Evolutionary conservation across 169 alveolate species (phyloP).

Genomic region (Cryptosporidium xiaoi): DNA sequence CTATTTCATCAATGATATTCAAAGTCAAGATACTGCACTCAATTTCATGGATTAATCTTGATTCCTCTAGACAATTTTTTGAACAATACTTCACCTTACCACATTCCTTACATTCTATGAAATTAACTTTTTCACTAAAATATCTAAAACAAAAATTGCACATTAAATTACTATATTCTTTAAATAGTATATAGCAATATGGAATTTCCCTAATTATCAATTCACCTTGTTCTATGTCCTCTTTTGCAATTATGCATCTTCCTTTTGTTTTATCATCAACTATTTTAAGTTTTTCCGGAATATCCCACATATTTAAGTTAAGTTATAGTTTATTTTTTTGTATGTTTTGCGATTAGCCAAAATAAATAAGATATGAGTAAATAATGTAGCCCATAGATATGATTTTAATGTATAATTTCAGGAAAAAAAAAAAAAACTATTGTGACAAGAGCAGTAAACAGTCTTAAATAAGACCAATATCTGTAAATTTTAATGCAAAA

Average conservation of each 20-base stretch:
- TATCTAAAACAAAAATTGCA: constrained; percentile 46
- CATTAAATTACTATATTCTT: neutral
- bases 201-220: constrained; percentile 19
- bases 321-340: too few species aligned
- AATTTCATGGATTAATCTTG: constrained; percentile 1
- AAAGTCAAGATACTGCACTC: constrained; percentile 30
- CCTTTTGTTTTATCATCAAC: constrained; percentile 16
- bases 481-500: too few species aligned
- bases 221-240: constrained; percentile 39
- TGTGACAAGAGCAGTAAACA: too few species aligned
- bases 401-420: too few species aligned
- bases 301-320: constrained; percentile 17
- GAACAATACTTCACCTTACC: constrained; percentile 34
- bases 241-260: constrained; percentile 26
- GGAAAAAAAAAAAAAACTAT: too few species aligned
- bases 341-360: too few species aligned
- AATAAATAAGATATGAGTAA: too few species aligned
- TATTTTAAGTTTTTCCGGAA: constrained; percentile 20
- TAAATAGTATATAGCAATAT: constrained; percentile 17
- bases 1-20: neutral
- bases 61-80: constrained; percentile 14
- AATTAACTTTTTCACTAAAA: neutral
- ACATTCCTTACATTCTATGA: constrained; percentile 18
- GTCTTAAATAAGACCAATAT: too few species aligned
- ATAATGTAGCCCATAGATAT: too few species aligned